Percentiles rank a stretch among this genome's conserved stretches.
Conservation (phyloP, 83 land plant species). For the Thuja plicata region DNA sequence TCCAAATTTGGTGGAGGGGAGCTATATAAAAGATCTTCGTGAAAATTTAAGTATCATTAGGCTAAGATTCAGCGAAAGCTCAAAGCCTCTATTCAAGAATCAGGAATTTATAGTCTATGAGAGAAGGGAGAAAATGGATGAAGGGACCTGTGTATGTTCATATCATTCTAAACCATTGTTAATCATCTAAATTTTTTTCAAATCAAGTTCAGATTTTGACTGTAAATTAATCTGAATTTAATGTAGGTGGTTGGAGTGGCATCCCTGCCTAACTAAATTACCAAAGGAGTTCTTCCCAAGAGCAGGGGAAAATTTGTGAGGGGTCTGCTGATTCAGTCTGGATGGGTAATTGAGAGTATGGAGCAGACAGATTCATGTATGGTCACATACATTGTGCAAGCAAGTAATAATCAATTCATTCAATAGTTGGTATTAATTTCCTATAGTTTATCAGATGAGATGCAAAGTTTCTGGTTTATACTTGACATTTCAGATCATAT, state of each 20-base stretch:
- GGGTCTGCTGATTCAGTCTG: conserved; percentile 63
- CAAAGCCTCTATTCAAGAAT: conserved; percentile 66
- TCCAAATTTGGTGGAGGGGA: conserved; percentile 55
- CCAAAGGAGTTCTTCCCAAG: conserved; percentile 63
- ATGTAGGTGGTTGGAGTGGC: conserved; percentile 70
- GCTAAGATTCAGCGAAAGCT: conserved; percentile 53
- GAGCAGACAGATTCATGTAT: conserved; percentile 55
- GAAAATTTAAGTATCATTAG: conserved; percentile 68
- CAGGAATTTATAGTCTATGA: conserved; percentile 78
- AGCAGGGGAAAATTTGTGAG: conserved; percentile 40
- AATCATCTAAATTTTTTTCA: too few species aligned
- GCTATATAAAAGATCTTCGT: conserved; percentile 49
- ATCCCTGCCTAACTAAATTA: conserved; percentile 76
- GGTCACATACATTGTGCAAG: conserved; percentile 73
- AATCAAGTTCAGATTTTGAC: too few species aligned
- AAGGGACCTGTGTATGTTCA: conserved; percentile 56
- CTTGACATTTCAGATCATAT: too few species aligned
- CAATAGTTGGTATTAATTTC: too few species aligned
- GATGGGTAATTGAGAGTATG: conserved; percentile 74
- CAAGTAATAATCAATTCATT: conserved; percentile 11
- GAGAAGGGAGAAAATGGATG: conserved; percentile 72
- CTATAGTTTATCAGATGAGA: too few species aligned
- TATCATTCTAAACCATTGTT: background rate
- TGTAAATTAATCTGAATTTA: background rate
- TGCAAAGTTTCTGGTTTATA: too few species aligned